Base-by-base conservation (phyloP, 1,139 yeast species). In the Tardiomyces blankii region DNA sequence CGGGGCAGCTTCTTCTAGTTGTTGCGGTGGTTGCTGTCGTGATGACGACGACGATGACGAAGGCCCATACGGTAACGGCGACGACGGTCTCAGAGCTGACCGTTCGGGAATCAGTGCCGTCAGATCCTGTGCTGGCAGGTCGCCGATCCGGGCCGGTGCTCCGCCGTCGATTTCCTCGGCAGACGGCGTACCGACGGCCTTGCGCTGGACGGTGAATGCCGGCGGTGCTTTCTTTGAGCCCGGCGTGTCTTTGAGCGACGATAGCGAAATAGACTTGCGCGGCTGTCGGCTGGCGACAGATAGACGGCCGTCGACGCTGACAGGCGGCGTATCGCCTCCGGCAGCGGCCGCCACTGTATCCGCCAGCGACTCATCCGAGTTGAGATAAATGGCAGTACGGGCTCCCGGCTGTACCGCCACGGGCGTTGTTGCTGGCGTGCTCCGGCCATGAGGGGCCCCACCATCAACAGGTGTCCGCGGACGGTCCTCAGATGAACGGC, bases 31-130 rank as follows among this genome's bases (percentile, higher is more conserved):
- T 11, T 14, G 35, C 35, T 30, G 35, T n/a, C 35, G 5, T 21
- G 25, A 7, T 21, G 25, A n/a, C n/a, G n/a, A n/a, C n/a, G n/a
- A n/a, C 30, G 12, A 27, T 12, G 11, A 9, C 30, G 30, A 27
- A 12, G 30, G 12, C 30, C 35, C 16, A 30, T 5, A 13, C 16
- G 35, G 46, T 33, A 4, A 39, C 2, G 56, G 56, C 11, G 56
- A 53, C 8, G 44, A 38, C 13, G 57, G 49, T 19, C 58, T 40
- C 42, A 55, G 45, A 21, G 48, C 43, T 7, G 57, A 53, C 38
- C 58, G 44, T 14, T 51, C 51, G 2, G 58, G 58, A 14, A 30
- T 30, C n/a, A 30, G 35, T 4, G 35, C 35, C 35, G 35, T 5
- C 35, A 30, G 16, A 9, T 30, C 35, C 16, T 21, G 25, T 7